Percentiles rank a stretch among this genome's conserved stretches.
Conservation (phyloP, 208 protist species). For the Naegleria lovaniensis region DNA sequence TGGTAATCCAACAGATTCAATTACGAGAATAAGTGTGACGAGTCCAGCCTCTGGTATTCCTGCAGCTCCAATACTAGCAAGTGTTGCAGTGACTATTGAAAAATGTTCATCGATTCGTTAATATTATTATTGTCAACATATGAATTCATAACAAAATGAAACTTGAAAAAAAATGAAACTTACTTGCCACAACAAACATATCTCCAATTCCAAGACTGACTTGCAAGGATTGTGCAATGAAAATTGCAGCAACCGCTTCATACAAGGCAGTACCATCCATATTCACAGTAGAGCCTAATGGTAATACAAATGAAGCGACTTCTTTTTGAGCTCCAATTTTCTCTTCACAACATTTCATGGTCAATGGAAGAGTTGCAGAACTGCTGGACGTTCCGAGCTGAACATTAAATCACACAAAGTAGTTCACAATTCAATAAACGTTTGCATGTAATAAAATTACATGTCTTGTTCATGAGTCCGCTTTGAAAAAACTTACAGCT, state of each 20-base stretch:
- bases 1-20: neutral
- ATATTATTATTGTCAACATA: neutral
- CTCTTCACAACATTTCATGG: slow-evolving; percentile 27
- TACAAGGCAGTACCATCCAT: slow-evolving; percentile 36
- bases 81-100: slow-evolving; percentile 31
- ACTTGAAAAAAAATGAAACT: neutral
- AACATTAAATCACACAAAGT: no score
- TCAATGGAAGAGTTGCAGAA: slow-evolving; percentile 34
- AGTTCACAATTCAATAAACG: no score
- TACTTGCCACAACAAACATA: neutral
- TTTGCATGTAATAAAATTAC: no score
- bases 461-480: no score
- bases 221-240: slow-evolving; percentile 37
- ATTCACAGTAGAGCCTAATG: neutral
- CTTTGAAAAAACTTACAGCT: no score
- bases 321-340: slow-evolving; percentile 10
- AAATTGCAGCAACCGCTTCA: slow-evolving; percentile 39
- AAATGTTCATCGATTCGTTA: slow-evolving; percentile 26
- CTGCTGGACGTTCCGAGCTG: slow-evolving; percentile 14
- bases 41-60: slow-evolving; percentile 42
- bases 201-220: neutral
- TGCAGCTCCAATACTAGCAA: slow-evolving; percentile 40
- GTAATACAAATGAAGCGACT: slow-evolving; percentile 28
- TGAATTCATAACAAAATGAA: neutral
- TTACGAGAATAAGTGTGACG: slow-evolving; percentile 42